phyloP scores from a whole-genome alignment of 2,329 filamentous ascomycete species.

The Lecanicillium sp. region DNA sequence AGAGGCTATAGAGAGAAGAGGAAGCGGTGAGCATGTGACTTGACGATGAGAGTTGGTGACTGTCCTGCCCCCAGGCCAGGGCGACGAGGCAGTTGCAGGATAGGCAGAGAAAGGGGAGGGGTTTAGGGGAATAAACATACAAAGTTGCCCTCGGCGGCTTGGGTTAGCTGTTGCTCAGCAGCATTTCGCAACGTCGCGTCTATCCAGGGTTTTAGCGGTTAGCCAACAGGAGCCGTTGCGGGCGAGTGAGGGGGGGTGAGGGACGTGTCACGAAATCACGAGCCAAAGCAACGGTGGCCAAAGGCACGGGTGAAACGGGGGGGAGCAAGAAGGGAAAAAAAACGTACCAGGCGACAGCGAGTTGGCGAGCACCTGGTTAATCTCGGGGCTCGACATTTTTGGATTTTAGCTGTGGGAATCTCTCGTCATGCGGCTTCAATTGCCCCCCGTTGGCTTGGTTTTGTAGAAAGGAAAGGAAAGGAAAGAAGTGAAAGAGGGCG shows the following conservation, averaged over 20 bases:
- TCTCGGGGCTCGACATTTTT: conserved; percentile 73
- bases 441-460: conserved; percentile 1
- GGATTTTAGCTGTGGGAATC: conserved; percentile 20
- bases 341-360: conserved; percentile 86
- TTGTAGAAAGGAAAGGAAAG: conserved; percentile 11
- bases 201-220: conserved; percentile 35
- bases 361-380: conserved; percentile 95
- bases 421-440: conserved; percentile 27
- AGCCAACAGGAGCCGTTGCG: conserved; percentile 15
- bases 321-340: conserved; percentile 9
- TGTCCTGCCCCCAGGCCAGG: conserved; percentile 7
- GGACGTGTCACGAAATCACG: not conserved
- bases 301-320: no score
- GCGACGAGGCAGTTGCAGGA: conserved; percentile 10
- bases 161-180: conserved; percentile 88
- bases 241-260: not conserved
- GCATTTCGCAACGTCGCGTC: conserved; percentile 83
- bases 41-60: conserved; percentile 7
- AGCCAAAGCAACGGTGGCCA: not conserved
- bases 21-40: conserved; percentile 17
- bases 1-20: conserved; percentile 53
- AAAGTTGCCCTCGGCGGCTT: conserved; percentile 92
- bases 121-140: conserved; percentile 43
- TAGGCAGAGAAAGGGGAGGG: conserved; percentile 5
- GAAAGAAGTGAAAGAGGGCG: conserved; percentile 5